phyloP scores from a whole-genome alignment of 495 filamentous ascomycete species.

The Penicillium herquei region DNA sequence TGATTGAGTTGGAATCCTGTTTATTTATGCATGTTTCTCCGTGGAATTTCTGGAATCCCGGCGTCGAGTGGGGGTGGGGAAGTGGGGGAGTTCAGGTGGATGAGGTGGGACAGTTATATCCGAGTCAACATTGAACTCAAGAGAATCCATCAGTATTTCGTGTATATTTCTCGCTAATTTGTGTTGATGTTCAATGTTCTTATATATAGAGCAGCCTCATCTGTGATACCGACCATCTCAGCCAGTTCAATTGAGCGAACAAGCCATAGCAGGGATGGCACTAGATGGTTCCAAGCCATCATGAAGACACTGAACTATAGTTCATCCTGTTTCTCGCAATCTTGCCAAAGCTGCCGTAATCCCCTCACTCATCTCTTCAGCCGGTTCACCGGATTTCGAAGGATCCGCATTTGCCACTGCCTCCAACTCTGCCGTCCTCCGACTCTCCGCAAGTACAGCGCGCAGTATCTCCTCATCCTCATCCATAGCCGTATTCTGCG shows the following conservation, averaged over 20 bases:
- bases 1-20: neutral
- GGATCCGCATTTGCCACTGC: neutral
- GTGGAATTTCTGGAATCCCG: neutral
- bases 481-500: constrained; percentile 32
- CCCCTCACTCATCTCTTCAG: constrained; percentile 22
- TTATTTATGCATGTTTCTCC: neutral
- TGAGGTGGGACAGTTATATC: constrained; percentile 23
- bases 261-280: too few relatives aligned
- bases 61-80: neutral
- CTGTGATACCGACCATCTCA: too few relatives aligned
- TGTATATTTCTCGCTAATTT: too few relatives aligned
- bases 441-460: constrained; percentile 18
- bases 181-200: too few relatives aligned
- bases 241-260: too few relatives aligned
- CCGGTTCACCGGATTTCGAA: neutral
- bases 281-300: too few relatives aligned
- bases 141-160: too few relatives aligned
- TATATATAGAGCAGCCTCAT: too few relatives aligned
- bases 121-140: too few relatives aligned
- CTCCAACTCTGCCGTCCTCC: constrained; percentile 2
- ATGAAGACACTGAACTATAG: neutral
- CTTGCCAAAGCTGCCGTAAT: constrained; percentile 26
- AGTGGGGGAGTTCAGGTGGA: neutral
- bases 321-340: constrained; percentile 18
- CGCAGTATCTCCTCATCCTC: constrained; percentile 21